These are phyloP conservation scores for Magnaporthiopsis incrustans DNA, from an alignment of 2,329 filamentous ascomycete species.

Conservation along the genomic window DNA sequence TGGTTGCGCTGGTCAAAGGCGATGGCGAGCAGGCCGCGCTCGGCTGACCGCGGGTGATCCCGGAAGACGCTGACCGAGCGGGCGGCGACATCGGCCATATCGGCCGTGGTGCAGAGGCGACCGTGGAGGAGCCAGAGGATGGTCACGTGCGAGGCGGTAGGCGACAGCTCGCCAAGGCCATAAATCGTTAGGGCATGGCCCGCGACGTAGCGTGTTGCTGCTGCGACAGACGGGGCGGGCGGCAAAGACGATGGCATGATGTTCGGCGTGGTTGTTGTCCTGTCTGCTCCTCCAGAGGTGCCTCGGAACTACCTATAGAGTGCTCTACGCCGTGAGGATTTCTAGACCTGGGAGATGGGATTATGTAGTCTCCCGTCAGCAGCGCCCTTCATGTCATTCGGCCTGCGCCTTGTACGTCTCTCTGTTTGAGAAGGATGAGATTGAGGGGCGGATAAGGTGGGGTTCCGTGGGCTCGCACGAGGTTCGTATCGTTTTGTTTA, in stretches of 20 bases:
- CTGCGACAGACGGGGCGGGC: constrained; percentile 46
- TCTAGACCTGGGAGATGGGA: neutral
- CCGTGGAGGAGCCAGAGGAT: constrained; percentile 92
- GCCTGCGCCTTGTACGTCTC: no score
- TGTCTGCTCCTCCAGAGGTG: neutral
- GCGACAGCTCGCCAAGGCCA: constrained; percentile 66
- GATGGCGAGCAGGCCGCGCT: constrained; percentile 64
- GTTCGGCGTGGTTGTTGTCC: constrained; percentile 6
- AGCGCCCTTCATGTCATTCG: neutral
- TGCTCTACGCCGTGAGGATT: neutral
- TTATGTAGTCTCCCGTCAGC: neutral
- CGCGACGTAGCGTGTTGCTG: constrained; percentile 60
- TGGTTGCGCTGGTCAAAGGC: constrained; percentile 93
- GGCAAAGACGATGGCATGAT: constrained; percentile 20
- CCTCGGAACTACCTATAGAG: neutral
- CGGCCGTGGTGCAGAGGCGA: constrained; percentile 58
- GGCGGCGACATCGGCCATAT: constrained; percentile 70
- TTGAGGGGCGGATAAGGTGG: neutral
- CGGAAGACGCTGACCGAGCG: constrained; percentile 59
- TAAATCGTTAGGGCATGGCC: constrained; percentile 75
- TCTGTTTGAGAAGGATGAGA: neutral
- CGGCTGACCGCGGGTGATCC: constrained; percentile 19
- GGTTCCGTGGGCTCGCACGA: neutral
- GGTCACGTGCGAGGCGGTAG: constrained; percentile 47
- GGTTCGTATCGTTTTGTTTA: neutral